Percentiles rank a stretch among this genome's conserved stretches.
Conservation (phyloP, 495 filamentous ascomycete species). For the Penicillium pancosmium region DNA sequence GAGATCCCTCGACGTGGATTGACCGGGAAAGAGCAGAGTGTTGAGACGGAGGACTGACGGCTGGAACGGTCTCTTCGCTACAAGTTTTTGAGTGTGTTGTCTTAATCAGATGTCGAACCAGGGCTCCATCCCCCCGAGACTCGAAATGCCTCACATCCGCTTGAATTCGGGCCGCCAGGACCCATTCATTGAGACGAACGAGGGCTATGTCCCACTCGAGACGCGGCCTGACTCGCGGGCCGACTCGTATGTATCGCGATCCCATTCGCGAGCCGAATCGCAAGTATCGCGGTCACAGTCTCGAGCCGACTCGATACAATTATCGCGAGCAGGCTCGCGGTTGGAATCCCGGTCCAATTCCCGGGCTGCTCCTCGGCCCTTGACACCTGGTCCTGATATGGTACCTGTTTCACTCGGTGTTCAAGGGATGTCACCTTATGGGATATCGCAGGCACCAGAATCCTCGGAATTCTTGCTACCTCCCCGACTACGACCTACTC, state of each 20-base stretch:
- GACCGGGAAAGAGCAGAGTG: background rate
- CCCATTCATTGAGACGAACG: constrained; percentile 42
- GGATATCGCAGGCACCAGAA: constrained; percentile 42
- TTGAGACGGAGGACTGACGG: background rate
- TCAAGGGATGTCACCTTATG: constrained; percentile 33
- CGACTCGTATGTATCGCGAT: background rate
- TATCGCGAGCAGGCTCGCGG: constrained; percentile 4
- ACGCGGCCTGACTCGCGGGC: constrained; percentile 4
- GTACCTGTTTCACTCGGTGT: constrained; percentile 12
- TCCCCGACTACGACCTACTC: constrained; percentile 39
- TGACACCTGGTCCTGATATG: constrained; percentile 23
- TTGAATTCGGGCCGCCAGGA: constrained; percentile 62
- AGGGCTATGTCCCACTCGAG: constrained; percentile 26
- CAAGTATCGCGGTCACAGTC: background rate
- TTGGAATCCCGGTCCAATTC: constrained; percentile 14
- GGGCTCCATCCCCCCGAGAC: constrained; percentile 13
- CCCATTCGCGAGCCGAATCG: background rate
- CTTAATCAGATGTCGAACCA: constrained; percentile 25
- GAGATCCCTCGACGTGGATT: constrained; percentile 4
- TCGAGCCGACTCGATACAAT: constrained; percentile 15
- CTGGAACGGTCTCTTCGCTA: background rate
- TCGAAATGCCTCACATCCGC: constrained; percentile 54
- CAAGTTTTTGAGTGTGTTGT: background rate
- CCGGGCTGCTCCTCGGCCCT: constrained; percentile 27
- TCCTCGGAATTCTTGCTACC: constrained; percentile 65